A percentile compares a stretch with the other conserved stretches of the same genome.
phyloP scores from a whole-genome alignment of 2,329 filamentous ascomycete species.

The Botrytis fabae region DNA sequence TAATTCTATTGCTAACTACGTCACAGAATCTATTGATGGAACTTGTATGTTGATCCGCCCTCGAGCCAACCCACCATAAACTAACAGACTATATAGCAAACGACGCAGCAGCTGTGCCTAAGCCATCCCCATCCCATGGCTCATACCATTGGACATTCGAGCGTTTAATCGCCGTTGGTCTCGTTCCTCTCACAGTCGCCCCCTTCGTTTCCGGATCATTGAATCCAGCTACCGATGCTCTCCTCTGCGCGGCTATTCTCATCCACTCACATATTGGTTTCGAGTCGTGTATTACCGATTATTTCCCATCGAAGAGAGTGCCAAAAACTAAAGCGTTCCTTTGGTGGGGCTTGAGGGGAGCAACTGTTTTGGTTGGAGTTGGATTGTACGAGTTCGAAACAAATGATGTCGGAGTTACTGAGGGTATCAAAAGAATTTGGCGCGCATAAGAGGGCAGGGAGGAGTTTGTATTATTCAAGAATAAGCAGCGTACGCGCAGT shows the following conservation, averaged over 20 bases:
- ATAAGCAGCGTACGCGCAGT: slow-evolving; percentile 14
- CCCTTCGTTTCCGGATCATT: slow-evolving; percentile 91
- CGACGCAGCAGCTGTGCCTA: slow-evolving; percentile 75
- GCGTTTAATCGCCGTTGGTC: slow-evolving; percentile 74
- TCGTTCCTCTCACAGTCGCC: slow-evolving; percentile 83
- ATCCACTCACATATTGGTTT: slow-evolving; percentile 97
- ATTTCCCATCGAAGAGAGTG: slow-evolving; percentile 72
- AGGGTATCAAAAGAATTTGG: slow-evolving; percentile 87
- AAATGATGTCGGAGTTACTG: slow-evolving; percentile 92
- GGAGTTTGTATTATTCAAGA: slow-evolving; percentile 22
- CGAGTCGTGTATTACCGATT: slow-evolving; percentile 87
- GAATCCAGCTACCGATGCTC: slow-evolving; percentile 84
- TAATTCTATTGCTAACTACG: slow-evolving; percentile 46
- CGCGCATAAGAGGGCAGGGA: slow-evolving; percentile 58
- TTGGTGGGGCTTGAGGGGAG: slow-evolving; percentile 76
- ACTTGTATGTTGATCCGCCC: slow-evolving; percentile 56
- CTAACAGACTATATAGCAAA: slow-evolving; percentile 61
- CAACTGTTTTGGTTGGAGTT: slow-evolving; percentile 78
- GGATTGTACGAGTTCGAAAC: slow-evolving; percentile 99
- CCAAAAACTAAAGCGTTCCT: slow-evolving; percentile 66
- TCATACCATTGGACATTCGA: slow-evolving; percentile 99
- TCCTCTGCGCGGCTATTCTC: slow-evolving; percentile 79
- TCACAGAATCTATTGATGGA: slow-evolving; percentile 70
- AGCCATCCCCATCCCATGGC: slow-evolving; percentile 75
- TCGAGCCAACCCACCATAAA: slow-evolving; percentile 24